These are phyloP conservation scores for Hortaea sp. DNA, from an alignment of 2,329 filamentous ascomycete genomes.

Conservation along the genomic window DNA sequence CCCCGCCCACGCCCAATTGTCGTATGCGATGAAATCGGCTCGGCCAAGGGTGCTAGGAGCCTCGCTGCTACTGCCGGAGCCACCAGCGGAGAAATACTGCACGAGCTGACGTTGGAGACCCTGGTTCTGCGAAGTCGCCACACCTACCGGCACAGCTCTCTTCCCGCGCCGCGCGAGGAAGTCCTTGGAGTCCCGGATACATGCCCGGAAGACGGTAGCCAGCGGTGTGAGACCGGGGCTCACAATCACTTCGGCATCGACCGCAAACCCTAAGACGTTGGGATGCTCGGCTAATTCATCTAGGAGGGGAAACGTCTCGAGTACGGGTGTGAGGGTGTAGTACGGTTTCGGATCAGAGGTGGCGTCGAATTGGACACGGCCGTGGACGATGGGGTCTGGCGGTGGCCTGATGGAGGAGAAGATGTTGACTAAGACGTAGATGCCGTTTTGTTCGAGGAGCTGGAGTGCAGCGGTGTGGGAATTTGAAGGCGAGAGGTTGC, in stretches of 20 bases:
- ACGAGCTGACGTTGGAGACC: neutral
- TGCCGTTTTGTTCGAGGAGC: conserved; percentile 9
- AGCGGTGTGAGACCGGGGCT: conserved; percentile 2
- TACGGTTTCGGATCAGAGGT: neutral
- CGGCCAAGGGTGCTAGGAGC: neutral
- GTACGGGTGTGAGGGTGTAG: conserved; percentile 6
- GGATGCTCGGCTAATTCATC: conserved; percentile 8
- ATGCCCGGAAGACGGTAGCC: conserved; percentile 11
- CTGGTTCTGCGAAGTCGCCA: conserved; percentile 1
- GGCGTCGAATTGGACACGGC: neutral
- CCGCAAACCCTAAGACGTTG: conserved; percentile 12
- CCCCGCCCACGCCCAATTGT: conserved; percentile 9
- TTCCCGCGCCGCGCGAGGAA: conserved; percentile 6
- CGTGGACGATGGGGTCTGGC: conserved; percentile 1
- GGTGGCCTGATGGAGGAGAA: conserved; percentile 3
- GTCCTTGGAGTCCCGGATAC: conserved; percentile 10
- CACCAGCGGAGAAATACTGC: conserved; percentile 9
- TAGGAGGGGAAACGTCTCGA: conserved; percentile 7
- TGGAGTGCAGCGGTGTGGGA: conserved; percentile 7
- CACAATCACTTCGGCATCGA: conserved; percentile 1
- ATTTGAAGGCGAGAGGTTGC: conserved; percentile 5
- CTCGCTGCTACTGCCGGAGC: neutral
- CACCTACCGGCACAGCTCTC: conserved; percentile 9
- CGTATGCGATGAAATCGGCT: neutral
- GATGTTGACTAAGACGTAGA: conserved; percentile 13